phyloP scores from a whole-genome alignment of 768 basidiomycete genomes.

The Clitopilus passeckerianus region DNA sequence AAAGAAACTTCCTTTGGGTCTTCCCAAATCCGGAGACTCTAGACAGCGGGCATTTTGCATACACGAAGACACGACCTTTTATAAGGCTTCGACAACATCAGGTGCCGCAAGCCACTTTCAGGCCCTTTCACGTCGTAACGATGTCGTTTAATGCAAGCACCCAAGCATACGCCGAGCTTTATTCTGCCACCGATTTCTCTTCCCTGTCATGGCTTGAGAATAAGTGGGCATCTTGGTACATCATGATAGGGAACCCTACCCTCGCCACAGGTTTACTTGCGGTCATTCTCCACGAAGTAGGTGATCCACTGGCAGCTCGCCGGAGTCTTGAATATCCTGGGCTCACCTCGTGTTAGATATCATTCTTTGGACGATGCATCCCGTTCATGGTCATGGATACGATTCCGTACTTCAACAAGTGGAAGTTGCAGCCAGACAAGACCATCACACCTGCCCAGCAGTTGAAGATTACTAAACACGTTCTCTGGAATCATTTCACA shows the following conservation, averaged over 20 bases:
- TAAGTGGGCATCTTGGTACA: slow-evolving; percentile 83
- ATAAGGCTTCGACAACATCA: too few species aligned
- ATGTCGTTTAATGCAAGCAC: too few species aligned
- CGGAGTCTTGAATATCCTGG: not conserved
- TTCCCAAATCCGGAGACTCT: too few species aligned
- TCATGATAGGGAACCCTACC: slow-evolving; percentile 81
- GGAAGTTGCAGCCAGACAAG: slow-evolving; percentile 91
- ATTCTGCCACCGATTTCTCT: too few species aligned
- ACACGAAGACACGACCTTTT: too few species aligned
- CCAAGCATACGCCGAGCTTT: too few species aligned
- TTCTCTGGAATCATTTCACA: slow-evolving; percentile 92
- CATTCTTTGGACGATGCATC: slow-evolving; percentile 92
- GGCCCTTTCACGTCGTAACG: too few species aligned
- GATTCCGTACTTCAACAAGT: slow-evolving; percentile 88
- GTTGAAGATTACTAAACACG: slow-evolving; percentile 93
- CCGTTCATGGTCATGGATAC: slow-evolving; percentile 96
- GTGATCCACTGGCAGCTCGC: slow-evolving; percentile 17
- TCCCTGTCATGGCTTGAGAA: slow-evolving; percentile 53
- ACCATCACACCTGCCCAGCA: slow-evolving; percentile 77
- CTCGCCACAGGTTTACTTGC: slow-evolving; percentile 92
- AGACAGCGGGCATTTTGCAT: too few species aligned
- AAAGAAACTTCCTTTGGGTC: too few species aligned
- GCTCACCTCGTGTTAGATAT: slow-evolving; percentile 45
- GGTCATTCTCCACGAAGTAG: slow-evolving; percentile 90
- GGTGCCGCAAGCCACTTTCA: too few species aligned